Base-by-base conservation (phyloP, 2,329 filamentous ascomycete species). In the Fusarium tuaranense region DNA sequence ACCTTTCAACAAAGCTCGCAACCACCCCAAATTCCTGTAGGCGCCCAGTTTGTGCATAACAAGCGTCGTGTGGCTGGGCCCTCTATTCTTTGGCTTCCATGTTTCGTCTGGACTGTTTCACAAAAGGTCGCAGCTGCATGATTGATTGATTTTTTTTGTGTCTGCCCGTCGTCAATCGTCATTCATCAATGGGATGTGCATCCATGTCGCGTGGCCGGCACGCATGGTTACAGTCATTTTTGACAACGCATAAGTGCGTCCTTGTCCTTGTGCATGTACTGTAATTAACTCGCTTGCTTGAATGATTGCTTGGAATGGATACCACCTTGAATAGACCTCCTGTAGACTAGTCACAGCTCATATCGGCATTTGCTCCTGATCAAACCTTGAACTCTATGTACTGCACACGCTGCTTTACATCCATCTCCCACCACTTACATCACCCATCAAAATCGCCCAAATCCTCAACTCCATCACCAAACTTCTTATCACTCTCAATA, bases 401-500 rank as follows among this genome's bases (percentile, higher is more conserved):
- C 44, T 68, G 55, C 73, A 59, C 51, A 53, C 46, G 36, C 53
- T 64, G 38, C 34, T 57, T 38, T 65, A 55, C 48, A 63, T 25
- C 38, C 38, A 64, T 25, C 48, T 55, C 9, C 63, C 57, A n/a
- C 58, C 58, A 55, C 63, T 58, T 59, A 53, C 55, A 68, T 59
- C 53, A 25, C 38, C 63, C 48, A 63, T 69, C 67, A 61, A 66
- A 39, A 55, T 65, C 36, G 13, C 60, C 64, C 39, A 71, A 68
- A 18, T 18, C 63, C 25, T 61, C 69, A 67, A 74, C 68, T 65
- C 75, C 71, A 59, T 72, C 65, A 60, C 65, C 60, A 53, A 57
- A 57, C 55, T 46, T 62, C 62, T 25, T 27, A 61, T 22, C 55
- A 60, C 48, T 13, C 58, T 62, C 59, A 38, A 65, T 41, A 27